Evolutionary conservation across 2,329 filamentous ascomycete genomes (phyloP), one percentile per base, ranked within the genome.

Genomic region (Ascochyta clinopodiicola): DNA sequence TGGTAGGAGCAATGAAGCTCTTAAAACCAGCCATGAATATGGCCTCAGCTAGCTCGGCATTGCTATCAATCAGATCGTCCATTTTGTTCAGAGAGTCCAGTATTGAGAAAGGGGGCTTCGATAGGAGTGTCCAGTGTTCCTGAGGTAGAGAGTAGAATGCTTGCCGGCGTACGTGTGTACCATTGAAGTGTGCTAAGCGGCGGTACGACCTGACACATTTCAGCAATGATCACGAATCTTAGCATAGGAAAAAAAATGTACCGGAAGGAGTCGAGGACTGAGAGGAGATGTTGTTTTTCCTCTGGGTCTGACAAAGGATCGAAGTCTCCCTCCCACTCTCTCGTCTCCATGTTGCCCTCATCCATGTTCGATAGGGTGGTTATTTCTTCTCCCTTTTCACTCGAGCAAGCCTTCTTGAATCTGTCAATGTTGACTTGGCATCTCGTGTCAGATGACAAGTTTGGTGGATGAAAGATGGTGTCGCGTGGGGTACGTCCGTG

Each of bases 91-190:
- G 84, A 0, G 87, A 91, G 32, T 92, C 86, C 6, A 96, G 83
- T 48, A 95, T 87, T 54, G 87, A 90, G 79, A 98, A 96, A 0
- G 93, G 94, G 0, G 90, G 87, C 4, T 84, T 84, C 0, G 92
- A 88, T 0, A 99, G 84, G 70, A 96, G 83, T 68, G 90, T 85
- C 87, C 92, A 95, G 73, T 99, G 93, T 1, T 84, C 80, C 55
- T 88, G 86, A 1, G 94, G 92, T 6, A 99, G 82, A 8, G 92
- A 90, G 75, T 98, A 99, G 77, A 99, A 97, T 13, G 92, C 89
- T 75, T 95, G 92, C 25, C 96, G 88, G 21, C 95, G 88, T 17
- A 93, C 84, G 75, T 98, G 94, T 4, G 94, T 98, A 61, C 90
- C 88, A 75, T 96, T 96, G 78, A 90, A 90, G 74, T 98, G 94